Evolutionary conservation across 305 asterid species (phyloP).

Genomic region (Solanum hybrid): DNA sequence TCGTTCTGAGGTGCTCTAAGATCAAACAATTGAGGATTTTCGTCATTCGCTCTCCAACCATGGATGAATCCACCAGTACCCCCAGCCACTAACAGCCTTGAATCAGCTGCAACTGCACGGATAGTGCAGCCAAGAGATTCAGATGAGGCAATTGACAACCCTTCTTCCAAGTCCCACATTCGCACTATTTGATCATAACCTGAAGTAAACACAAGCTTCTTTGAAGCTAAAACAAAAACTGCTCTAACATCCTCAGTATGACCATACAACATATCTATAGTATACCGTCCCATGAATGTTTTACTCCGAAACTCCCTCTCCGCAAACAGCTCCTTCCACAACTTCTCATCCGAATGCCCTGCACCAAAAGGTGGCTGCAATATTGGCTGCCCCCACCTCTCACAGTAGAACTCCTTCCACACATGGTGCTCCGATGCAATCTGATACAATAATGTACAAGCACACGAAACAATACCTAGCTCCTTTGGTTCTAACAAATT

Average conservation of each 20-base stretch:
- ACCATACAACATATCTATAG: slow-evolving; percentile 66
- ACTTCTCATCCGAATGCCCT: slow-evolving; percentile 41
- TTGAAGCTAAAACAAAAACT: slow-evolving; percentile 59
- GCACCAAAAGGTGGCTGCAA: slow-evolving; percentile 27
- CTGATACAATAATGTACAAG: slow-evolving; percentile 46
- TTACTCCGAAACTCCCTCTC: slow-evolving; percentile 89
- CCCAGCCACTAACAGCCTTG: slow-evolving; percentile 73
- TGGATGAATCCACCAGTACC: slow-evolving; percentile 91
- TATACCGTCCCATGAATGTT: slow-evolving; percentile 72
- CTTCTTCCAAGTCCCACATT: slow-evolving; percentile 93
- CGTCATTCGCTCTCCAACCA: slow-evolving; percentile 81
- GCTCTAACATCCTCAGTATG: slow-evolving; percentile 85
- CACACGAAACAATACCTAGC: slow-evolving; percentile 81
- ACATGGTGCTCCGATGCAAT: slow-evolving; percentile 69
- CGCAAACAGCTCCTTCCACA: slow-evolving; percentile 79
- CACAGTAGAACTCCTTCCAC: slow-evolving; percentile 87
- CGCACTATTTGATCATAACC: slow-evolving; percentile 89
- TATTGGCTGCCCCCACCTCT: slow-evolving; percentile 80
- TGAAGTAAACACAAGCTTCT: slow-evolving; percentile 74
- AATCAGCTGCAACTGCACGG: slow-evolving; percentile 85
- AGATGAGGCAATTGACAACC: slow-evolving; percentile 65
- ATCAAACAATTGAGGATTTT: slow-evolving; percentile 69
- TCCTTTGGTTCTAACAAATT: slow-evolving; percentile 79
- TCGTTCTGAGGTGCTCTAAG: slow-evolving; percentile 46
- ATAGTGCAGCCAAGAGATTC: slow-evolving; percentile 84